These are phyloP conservation scores for Plasmodium cynomolgi DNA, from an alignment of 169 alveolate species.

Conservation along the genomic window DNA sequence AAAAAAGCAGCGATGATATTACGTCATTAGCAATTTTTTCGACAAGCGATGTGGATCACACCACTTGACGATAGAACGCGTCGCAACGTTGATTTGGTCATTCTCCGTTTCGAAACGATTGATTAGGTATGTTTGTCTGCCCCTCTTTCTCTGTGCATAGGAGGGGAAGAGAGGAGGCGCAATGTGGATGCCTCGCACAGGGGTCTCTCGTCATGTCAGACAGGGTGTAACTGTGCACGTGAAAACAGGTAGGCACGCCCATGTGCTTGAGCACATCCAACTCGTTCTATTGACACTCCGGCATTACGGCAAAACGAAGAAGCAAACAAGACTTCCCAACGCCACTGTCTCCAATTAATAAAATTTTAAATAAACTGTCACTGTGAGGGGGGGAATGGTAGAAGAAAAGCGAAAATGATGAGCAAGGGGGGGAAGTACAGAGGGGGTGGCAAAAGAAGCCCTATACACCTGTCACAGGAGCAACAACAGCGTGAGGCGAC, in stretches of 20 bases:
- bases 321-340: conserved; percentile 98
- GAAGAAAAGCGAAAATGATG: background rate
- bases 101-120: background rate
- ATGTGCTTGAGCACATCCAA: background rate
- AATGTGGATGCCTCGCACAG: background rate
- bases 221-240: background rate
- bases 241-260: background rate
- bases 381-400: conserved; percentile 54
- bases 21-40: background rate
- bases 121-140: background rate
- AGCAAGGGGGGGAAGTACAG: background rate
- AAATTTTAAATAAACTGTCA: conserved; percentile 95
- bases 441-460: background rate
- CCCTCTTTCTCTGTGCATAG: background rate
- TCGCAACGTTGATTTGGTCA: background rate
- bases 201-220: background rate
- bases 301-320: conserved; percentile 95
- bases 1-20: background rate
- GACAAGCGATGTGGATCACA: background rate
- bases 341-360: conserved; percentile 98
- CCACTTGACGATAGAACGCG: background rate
- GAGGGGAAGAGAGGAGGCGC: background rate
- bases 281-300: background rate
- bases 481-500: too few relatives aligned
- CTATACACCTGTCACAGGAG: background rate